A percentile compares a stretch with the other conserved stretches of the same genome.
Evolutionary conservation across 805 yeast species (phyloP).

Genomic region (Pichia californica): DNA sequence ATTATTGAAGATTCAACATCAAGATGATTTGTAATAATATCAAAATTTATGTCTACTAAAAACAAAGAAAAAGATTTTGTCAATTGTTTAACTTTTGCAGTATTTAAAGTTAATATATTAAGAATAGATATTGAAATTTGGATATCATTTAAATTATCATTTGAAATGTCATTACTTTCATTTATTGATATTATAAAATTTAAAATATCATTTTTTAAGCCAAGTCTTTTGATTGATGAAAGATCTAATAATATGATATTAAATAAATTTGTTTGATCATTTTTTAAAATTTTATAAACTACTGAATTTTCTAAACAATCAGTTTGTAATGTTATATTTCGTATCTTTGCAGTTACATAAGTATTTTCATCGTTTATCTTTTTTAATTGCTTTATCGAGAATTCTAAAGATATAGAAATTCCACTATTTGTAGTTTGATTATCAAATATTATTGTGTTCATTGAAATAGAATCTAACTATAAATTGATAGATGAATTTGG

Average conservation of each 20-base stretch:
- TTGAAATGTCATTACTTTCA: too few relatives aligned
- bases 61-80: not conserved
- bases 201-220: slow-evolving; percentile 1
- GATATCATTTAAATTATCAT: not conserved
- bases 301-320: slow-evolving; percentile 1
- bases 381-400: not conserved
- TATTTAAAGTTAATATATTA: not conserved
- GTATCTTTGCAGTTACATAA: not conserved
- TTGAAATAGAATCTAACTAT: too few relatives aligned
- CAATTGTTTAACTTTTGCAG: not conserved
- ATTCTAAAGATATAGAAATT: not conserved
- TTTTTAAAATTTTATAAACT: not conserved
- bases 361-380: not conserved
- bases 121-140: not conserved
- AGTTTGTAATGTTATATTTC: not conserved
- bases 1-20: too few relatives aligned
- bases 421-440: not conserved
- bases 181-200: not conserved
- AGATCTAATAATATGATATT: slow-evolving; percentile 1
- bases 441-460: not conserved
- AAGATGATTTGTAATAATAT: not conserved
- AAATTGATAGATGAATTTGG: too few relatives aligned
- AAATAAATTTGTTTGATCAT: not conserved
- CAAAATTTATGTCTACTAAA: not conserved
- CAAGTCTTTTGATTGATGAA: slow-evolving; percentile 2